Evolutionary conservation across 2,329 filamentous ascomycete species (phyloP).

Genomic region (Pseudophaeomoniella oleicola): DNA sequence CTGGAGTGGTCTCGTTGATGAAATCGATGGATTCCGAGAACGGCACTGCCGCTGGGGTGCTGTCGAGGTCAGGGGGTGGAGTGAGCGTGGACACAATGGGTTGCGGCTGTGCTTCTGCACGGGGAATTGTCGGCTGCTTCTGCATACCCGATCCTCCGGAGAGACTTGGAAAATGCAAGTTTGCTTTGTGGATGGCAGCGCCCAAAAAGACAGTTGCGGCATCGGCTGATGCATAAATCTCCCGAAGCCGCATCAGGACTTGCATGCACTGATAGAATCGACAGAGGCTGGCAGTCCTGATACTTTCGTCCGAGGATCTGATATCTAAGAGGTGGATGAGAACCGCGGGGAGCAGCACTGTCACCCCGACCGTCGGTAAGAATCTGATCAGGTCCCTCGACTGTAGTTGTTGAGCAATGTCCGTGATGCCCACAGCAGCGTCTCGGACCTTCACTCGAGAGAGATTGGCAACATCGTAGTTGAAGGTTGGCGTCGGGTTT

Average conservation of each 20-base stretch:
- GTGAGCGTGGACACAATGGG: slow-evolving; percentile 1
- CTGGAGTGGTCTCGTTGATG: not conserved
- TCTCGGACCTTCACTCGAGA: slow-evolving; percentile 72
- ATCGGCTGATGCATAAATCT: slow-evolving; percentile 87
- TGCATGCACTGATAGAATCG: slow-evolving; percentile 88
- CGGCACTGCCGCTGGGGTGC: not conserved
- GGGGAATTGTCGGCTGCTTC: not conserved
- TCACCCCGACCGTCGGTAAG: slow-evolving; percentile 79
- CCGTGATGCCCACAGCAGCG: slow-evolving; percentile 72
- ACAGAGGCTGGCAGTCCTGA: slow-evolving; percentile 57
- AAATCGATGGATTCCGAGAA: slow-evolving; percentile 1
- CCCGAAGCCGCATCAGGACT: slow-evolving; percentile 72
- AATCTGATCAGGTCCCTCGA: slow-evolving; percentile 58
- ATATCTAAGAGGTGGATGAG: slow-evolving; percentile 89
- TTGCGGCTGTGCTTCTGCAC: not conserved
- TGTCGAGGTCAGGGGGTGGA: not conserved
- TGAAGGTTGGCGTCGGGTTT: slow-evolving; percentile 39
- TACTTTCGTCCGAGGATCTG: slow-evolving; percentile 62
- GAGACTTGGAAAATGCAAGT: slow-evolving; percentile 42
- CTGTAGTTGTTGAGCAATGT: slow-evolving; percentile 65
- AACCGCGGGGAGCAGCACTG: slow-evolving; percentile 78
- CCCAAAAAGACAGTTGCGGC: slow-evolving; percentile 93
- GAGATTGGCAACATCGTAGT: slow-evolving; percentile 62
- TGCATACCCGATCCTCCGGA: not conserved
- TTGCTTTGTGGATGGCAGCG: slow-evolving; percentile 74